phyloP scores from a whole-genome alignment of 78 protist species.

The Dictyostelium capitatum region DNA sequence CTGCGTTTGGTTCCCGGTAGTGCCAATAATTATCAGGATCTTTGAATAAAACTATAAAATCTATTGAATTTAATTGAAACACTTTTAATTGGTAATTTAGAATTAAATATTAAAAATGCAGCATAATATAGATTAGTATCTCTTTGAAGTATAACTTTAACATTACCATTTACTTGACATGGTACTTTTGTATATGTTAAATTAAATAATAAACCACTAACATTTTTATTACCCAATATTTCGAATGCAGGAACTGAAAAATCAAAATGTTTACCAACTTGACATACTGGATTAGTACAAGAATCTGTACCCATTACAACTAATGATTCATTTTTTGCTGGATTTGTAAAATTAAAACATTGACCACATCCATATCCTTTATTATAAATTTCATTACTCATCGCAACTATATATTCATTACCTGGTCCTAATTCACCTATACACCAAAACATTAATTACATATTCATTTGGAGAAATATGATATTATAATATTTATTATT shows the following conservation, averaged over 20 bases:
- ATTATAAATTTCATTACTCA: not conserved
- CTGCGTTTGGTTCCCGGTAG: not conserved
- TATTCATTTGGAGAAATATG: too few species aligned
- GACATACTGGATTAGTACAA: not conserved
- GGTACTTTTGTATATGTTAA: constrained; percentile 23
- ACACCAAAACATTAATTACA: too few species aligned
- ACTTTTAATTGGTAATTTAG: not conserved
- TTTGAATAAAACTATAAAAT: not conserved
- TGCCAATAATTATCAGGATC: constrained; percentile 19
- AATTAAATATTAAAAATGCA: constrained; percentile 26
- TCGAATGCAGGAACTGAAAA: constrained; percentile 26
- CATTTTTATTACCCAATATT: not conserved
- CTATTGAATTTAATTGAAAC: not conserved
- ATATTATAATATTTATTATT: too few species aligned
- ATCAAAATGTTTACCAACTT: constrained; percentile 42
- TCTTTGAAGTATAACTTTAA: constrained; percentile 24
- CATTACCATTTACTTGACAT: not conserved
- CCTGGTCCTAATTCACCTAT: constrained; percentile 9
- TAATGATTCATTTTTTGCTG: constrained; percentile 13
- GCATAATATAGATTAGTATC: constrained; percentile 41
- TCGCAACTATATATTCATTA: not conserved
- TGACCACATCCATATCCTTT: constrained; percentile 21
- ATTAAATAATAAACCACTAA: constrained; percentile 16
- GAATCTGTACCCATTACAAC: not conserved
- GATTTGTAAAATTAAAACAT: constrained; percentile 26